Conservation (phyloP, 441 rosid genomes). For the Gossypium gossypioides region DNA sequence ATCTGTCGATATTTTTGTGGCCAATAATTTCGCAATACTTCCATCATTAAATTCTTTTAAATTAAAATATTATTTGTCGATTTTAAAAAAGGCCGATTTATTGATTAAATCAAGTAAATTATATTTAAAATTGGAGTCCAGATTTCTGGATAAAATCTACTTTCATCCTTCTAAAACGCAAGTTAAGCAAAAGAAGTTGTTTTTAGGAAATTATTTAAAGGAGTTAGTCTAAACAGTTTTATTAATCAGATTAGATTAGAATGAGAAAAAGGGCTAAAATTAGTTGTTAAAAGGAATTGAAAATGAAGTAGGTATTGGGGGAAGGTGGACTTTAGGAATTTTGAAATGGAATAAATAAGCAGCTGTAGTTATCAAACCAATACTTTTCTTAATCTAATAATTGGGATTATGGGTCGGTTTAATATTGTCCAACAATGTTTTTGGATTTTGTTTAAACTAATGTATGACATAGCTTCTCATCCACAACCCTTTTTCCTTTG, state of each 20-base stretch:
- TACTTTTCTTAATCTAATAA: neutral
- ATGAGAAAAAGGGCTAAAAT: neutral
- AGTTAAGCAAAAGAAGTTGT: too few relatives aligned
- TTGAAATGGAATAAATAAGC: neutral
- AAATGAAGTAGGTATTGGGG: constrained; percentile 16
- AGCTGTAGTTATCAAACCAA: constrained; percentile 1
- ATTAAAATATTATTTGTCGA: too few relatives aligned
- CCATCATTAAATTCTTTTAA: too few relatives aligned
- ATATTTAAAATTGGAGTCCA: too few relatives aligned
- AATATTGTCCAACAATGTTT: constrained; percentile 15
- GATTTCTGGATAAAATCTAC: too few relatives aligned
- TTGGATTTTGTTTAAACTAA: constrained; percentile 2
- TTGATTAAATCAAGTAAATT: too few relatives aligned
- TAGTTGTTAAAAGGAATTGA: constrained; percentile 14
- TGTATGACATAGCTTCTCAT: neutral
- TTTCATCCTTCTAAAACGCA: too few relatives aligned
- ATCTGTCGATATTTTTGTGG: too few relatives aligned
- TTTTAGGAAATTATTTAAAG: neutral
- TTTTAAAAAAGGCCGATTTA: too few relatives aligned
- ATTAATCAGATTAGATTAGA: neutral
- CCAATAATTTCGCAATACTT: too few relatives aligned
- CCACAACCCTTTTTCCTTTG: neutral
- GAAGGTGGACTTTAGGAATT: neutral
- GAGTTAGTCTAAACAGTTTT: neutral
- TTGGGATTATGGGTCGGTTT: neutral